These are phyloP conservation scores for Dillenia turbinata DNA, from an alignment of 164 flowering plant species.

Conservation along the genomic window DNA sequence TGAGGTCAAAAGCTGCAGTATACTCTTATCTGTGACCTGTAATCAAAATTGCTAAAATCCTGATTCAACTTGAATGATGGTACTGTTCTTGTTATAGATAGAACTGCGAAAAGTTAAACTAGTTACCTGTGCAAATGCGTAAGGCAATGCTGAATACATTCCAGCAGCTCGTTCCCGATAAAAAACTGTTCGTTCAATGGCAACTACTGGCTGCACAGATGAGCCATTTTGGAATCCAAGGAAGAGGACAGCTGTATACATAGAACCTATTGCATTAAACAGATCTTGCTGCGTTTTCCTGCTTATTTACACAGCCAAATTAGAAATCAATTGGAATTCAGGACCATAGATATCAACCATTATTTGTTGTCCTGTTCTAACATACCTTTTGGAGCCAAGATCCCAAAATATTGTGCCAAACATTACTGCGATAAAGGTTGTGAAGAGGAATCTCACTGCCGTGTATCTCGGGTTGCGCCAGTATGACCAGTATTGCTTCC, in stretches of 20 bases:
- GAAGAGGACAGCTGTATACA: slow-evolving; percentile 27
- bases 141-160: slow-evolving; percentile 31
- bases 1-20: too few species aligned
- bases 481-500: slow-evolving; percentile 36
- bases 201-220: slow-evolving; percentile 30
- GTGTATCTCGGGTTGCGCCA: slow-evolving; percentile 34
- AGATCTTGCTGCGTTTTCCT: slow-evolving; percentile 20
- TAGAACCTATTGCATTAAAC: slow-evolving; percentile 31
- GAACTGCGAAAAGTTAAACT: neutral
- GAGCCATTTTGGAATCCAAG: slow-evolving; percentile 24
- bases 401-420: slow-evolving; percentile 33
- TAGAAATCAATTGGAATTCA: neutral
- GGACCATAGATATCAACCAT: neutral
- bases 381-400: slow-evolving; percentile 25
- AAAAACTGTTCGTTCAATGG: slow-evolving; percentile 32
- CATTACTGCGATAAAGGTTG: slow-evolving; percentile 23
- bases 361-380: neutral
- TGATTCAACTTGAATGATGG: too few species aligned
- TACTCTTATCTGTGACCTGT: neutral
- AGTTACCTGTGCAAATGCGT: slow-evolving; percentile 31
- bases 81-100: neutral
- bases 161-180: slow-evolving; percentile 35
- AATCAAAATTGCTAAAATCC: neutral
- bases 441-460: slow-evolving; percentile 27
- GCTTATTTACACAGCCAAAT: slow-evolving; percentile 1